These are phyloP conservation scores for Tetramitus jugosus DNA, from an alignment of 208 protist species.

Conservation along the genomic window DNA sequence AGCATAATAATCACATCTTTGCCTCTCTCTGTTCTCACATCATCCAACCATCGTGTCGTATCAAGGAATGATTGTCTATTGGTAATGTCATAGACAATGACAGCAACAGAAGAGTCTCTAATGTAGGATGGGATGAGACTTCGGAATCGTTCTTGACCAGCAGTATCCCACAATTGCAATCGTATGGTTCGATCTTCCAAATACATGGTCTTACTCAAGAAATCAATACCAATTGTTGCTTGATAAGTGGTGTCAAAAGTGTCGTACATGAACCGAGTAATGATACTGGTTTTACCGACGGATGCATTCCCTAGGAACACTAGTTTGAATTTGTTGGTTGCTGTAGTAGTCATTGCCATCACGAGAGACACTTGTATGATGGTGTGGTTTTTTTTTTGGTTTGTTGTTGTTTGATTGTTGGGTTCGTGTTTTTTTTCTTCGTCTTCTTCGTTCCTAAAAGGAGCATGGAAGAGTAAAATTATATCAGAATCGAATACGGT, in stretches of 20 bases:
- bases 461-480: too few relatives aligned
- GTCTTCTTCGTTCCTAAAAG: too few relatives aligned
- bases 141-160: slow-evolving; percentile 79
- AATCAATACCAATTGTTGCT: slow-evolving; percentile 98
- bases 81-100: slow-evolving; percentile 96
- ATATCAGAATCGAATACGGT: too few relatives aligned
- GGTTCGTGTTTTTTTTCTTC: too few relatives aligned
- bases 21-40: slow-evolving; percentile 86
- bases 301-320: slow-evolving; percentile 93
- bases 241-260: slow-evolving; percentile 78
- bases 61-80: slow-evolving; percentile 79
- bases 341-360: too few relatives aligned
- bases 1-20: slow-evolving; percentile 87
- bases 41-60: slow-evolving; percentile 90
- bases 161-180: slow-evolving; percentile 21
- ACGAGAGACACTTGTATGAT: too few relatives aligned
- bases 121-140: slow-evolving; percentile 86
- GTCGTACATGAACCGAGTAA: slow-evolving; percentile 96
- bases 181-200: slow-evolving; percentile 70
- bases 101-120: slow-evolving; percentile 86
- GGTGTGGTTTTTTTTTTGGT: too few relatives aligned
- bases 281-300: slow-evolving; percentile 88
- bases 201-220: slow-evolving; percentile 94
- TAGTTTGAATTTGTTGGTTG: slow-evolving; percentile 83
- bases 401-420: too few relatives aligned